Conservation (phyloP, 495 filamentous ascomycete genomes). For the Hyaloscypha finlandica region DNA sequence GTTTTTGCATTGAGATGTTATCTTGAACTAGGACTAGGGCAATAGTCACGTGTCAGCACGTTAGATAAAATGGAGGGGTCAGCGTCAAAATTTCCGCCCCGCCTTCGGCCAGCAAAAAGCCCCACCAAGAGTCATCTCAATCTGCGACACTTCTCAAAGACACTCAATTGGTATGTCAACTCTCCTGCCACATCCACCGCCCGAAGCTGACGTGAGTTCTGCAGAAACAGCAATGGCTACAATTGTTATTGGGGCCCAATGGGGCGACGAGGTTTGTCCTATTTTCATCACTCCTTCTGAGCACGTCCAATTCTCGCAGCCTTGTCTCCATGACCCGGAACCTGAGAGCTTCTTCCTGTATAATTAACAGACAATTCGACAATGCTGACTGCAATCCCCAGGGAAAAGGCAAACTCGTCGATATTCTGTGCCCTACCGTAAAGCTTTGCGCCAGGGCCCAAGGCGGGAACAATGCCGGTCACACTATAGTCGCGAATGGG, state of each 20-base stretch:
- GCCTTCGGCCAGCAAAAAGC: background rate
- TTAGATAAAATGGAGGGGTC: background rate
- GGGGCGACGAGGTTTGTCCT: background rate
- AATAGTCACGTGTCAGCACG: background rate
- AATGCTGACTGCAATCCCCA: background rate
- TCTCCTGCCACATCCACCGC: background rate
- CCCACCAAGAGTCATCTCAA: background rate
- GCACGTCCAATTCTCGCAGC: background rate
- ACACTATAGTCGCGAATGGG: conserved; percentile 27
- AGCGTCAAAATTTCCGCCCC: background rate
- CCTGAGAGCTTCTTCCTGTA: background rate
- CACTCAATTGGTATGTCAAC: background rate
- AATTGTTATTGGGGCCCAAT: background rate
- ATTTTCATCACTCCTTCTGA: background rate
- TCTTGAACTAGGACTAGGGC: too few relatives aligned
- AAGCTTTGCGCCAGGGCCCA: background rate
- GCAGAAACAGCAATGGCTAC: background rate
- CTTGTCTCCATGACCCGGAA: background rate
- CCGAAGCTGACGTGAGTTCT: background rate
- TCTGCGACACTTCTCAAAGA: background rate
- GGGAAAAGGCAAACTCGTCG: conserved; percentile 23
- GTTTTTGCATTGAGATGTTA: too few relatives aligned
- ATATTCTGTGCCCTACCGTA: conserved; percentile 16
- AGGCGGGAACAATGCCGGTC: conserved; percentile 67
- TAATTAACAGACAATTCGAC: background rate